Conservation (phyloP, 2,329 filamentous ascomycete genomes). For the Colletotrichum sp. region DNA sequence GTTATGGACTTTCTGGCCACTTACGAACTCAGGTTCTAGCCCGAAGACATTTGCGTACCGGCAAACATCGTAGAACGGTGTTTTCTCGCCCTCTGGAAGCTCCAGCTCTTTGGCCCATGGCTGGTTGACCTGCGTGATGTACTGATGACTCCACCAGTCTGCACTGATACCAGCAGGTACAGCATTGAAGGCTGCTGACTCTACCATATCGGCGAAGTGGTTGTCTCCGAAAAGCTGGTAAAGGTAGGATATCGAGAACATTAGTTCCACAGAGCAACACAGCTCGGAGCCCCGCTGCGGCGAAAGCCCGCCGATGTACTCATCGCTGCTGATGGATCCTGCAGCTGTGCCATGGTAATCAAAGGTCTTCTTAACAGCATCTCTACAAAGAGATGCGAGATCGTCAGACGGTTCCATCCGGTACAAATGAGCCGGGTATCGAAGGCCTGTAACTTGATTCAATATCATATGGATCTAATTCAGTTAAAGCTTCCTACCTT, state of each 20-base stretch:
- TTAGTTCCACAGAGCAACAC: constrained; percentile 37
- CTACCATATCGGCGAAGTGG: constrained; percentile 54
- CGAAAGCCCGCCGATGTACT: constrained; percentile 40
- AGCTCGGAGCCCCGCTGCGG: constrained; percentile 41
- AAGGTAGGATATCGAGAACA: constrained; percentile 36
- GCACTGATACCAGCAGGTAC: constrained; percentile 54
- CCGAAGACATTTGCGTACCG: constrained; percentile 35
- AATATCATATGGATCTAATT: background rate
- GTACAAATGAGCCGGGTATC: constrained; percentile 44
- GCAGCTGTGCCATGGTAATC: constrained; percentile 43
- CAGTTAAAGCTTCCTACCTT: constrained; percentile 33
- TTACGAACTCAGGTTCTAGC: constrained; percentile 50
- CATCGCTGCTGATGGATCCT: constrained; percentile 46
- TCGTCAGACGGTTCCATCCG: constrained; percentile 41
- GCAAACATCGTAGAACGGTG: constrained; percentile 45
- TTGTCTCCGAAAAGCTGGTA: constrained; percentile 36
- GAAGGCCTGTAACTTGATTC: constrained; percentile 32
- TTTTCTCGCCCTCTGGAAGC: constrained; percentile 22
- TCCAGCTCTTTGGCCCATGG: constrained; percentile 47
- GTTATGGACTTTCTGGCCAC: background rate
- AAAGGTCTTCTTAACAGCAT: constrained; percentile 40
- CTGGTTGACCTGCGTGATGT: constrained; percentile 59
- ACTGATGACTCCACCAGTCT: constrained; percentile 62
- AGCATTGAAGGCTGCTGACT: constrained; percentile 59
- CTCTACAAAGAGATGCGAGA: constrained; percentile 38